Conservation (phyloP, 805 yeast genomes). For the Wickerhamiella bombiphila region DNA sequence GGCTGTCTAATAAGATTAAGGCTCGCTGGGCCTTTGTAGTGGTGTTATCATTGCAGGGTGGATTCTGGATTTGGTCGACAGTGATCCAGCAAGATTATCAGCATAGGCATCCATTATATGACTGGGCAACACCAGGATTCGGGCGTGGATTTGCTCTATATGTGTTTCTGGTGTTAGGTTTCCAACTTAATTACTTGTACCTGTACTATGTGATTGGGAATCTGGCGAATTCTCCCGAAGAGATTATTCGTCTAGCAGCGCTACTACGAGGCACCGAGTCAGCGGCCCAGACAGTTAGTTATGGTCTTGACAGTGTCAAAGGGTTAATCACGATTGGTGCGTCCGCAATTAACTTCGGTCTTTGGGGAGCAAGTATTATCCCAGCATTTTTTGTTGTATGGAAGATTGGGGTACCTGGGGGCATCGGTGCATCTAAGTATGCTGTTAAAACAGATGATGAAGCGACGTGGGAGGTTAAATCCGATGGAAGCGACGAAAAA, state of each 20-base stretch:
- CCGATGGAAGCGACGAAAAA: too few species aligned
- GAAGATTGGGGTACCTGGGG: slow-evolving; percentile 2
- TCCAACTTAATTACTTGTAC: slow-evolving; percentile 10
- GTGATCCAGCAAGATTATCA: slow-evolving; percentile 12
- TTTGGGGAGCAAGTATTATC: slow-evolving; percentile 8
- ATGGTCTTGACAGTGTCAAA: slow-evolving; percentile 9
- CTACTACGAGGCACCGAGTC: slow-evolving; percentile 9
- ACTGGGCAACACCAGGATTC: slow-evolving; percentile 29
- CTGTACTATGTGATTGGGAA: slow-evolving; percentile 8
- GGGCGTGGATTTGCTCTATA: slow-evolving; percentile 38
- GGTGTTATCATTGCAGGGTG: slow-evolving; percentile 32
- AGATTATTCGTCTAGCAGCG: slow-evolving; percentile 8
- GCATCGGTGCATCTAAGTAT: too few species aligned
- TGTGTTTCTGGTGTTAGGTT: slow-evolving; percentile 10
- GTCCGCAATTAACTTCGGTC: slow-evolving; percentile 12
- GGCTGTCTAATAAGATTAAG: slow-evolving; percentile 29
- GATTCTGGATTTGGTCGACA: slow-evolving; percentile 16
- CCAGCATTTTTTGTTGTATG: not conserved
- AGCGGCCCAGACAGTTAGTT: slow-evolving; percentile 9
- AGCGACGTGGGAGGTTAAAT: too few species aligned
- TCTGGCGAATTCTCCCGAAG: slow-evolving; percentile 7
- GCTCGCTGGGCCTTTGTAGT: slow-evolving; percentile 33
- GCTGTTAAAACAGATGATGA: too few species aligned
- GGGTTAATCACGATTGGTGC: slow-evolving; percentile 9
- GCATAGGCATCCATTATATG: slow-evolving; percentile 20